Evolutionary conservation across 2,329 filamentous ascomycete genomes (phyloP).

Genomic region (Aspergillus fumigatus): DNA sequence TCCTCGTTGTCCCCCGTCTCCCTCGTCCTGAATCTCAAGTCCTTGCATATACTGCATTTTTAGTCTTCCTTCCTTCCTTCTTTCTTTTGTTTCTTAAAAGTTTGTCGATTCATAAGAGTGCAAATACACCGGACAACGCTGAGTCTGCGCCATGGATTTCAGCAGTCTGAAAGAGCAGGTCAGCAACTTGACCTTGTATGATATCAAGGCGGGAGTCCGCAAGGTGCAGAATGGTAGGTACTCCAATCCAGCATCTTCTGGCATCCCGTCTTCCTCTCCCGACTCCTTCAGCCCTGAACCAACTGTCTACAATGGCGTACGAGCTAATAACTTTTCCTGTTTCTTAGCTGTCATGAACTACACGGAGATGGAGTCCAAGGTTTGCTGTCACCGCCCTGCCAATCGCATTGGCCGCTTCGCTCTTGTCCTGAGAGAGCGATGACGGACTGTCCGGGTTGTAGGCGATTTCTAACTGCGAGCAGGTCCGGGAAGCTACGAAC

Average conservation of each 20-base stretch:
- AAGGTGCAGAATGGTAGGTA: constrained; percentile 91
- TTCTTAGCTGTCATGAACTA: constrained; percentile 89
- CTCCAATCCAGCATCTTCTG: background rate
- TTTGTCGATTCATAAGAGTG: constrained; percentile 9
- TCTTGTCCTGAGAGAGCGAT: constrained; percentile 2
- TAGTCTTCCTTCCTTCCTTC: background rate
- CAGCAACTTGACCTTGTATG: constrained; percentile 88
- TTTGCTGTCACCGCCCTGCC: constrained; percentile 25
- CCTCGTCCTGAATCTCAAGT: background rate
- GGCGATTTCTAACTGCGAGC: constrained; percentile 18
- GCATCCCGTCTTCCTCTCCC: background rate
- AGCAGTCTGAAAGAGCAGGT: constrained; percentile 80
- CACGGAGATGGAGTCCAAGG: constrained; percentile 82
- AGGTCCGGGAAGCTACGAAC: constrained; percentile 97
- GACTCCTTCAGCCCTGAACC: background rate
- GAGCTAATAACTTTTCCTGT: constrained; percentile 15
- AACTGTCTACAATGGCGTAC: background rate
- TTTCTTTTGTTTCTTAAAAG: background rate
- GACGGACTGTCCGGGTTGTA: constrained; percentile 1
- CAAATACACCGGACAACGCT: constrained; percentile 5
- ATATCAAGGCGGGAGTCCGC: constrained; percentile 88
- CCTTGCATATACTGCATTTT: constrained; percentile 6
- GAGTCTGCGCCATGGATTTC: constrained; percentile 66
- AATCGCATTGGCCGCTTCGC: constrained; percentile 5
- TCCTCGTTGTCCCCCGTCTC: constrained; percentile 12